A percentile compares a stretch with the other conserved stretches of the same genome.
Evolutionary conservation across 768 basidiomycete species (phyloP).

Genomic region (Solioccasus polychromus): DNA sequence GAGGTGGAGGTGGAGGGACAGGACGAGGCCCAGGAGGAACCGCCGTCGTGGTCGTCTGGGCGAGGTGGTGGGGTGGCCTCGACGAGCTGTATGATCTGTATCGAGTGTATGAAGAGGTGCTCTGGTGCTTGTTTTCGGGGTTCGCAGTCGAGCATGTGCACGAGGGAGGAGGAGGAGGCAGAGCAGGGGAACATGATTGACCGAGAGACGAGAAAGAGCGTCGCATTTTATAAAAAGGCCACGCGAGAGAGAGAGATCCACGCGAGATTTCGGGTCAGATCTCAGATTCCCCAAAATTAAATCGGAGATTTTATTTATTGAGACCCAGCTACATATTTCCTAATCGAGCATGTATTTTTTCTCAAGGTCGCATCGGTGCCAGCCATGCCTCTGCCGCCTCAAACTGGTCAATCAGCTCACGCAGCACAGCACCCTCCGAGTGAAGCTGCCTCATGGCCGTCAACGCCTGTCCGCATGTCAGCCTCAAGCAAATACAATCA

Average conservation of each 20-base stretch:
- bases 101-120: conserved; percentile 47
- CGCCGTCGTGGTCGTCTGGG: no score
- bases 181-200: conserved; percentile 27
- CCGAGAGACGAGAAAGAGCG: conserved; percentile 13
- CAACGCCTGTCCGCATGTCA: conserved; percentile 57
- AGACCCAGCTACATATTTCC: no score
- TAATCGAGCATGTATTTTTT: no score
- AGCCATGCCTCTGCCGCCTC: conserved; percentile 95
- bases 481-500: conserved; percentile 17
- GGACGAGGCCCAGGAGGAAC: conserved; percentile 38
- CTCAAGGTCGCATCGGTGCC: conserved; percentile 85
- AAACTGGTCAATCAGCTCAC: conserved; percentile 92
- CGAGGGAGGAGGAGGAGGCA: conserved; percentile 21
- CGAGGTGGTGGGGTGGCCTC: conserved; percentile 55
- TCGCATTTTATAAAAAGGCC: conserved; percentile 25
- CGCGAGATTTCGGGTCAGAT: conserved; percentile 21
- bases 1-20: conserved; percentile 38
- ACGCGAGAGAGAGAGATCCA: conserved; percentile 31
- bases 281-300: conserved; percentile 26
- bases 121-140: conserved; percentile 35
- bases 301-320: no score
- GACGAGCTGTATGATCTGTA: conserved; percentile 73
- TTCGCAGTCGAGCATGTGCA: conserved; percentile 26
- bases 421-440: conserved; percentile 74
- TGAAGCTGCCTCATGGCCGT: conserved; percentile 88